Conservation (phyloP, 768 basidiomycete species). For the Hydnum rufescens region DNA sequence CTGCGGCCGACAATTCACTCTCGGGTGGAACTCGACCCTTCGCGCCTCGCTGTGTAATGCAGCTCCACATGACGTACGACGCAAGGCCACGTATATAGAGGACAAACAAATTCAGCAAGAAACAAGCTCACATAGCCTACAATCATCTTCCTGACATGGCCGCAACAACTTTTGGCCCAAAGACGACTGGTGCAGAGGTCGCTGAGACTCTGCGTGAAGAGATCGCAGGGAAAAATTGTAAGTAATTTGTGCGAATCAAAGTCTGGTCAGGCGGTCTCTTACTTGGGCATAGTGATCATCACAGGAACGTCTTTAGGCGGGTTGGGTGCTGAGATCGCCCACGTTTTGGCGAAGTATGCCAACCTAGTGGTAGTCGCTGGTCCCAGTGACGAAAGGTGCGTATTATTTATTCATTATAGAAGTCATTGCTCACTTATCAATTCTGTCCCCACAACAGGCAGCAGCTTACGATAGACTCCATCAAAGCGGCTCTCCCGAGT, state of each 20-base stretch:
- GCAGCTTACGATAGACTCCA: not conserved
- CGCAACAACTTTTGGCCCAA: not conserved
- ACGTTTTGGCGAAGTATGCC: not conserved
- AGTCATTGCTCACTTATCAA: not conserved
- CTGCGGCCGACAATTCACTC: no score
- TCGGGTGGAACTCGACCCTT: no score
- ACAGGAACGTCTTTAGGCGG: not conserved
- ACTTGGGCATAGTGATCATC: not conserved
- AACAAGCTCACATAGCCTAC: no score
- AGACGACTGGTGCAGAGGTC: not conserved
- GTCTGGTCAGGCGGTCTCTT: not conserved
- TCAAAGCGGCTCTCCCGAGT: slow-evolving; percentile 5
- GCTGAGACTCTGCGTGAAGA: not conserved
- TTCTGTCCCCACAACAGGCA: no score
- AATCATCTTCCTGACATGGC: no score
- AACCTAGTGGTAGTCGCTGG: not conserved
- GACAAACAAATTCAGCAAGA: no score
- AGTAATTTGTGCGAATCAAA: not conserved
- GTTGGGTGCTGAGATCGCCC: not conserved
- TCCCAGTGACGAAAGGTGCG: not conserved
- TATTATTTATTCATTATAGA: not conserved
- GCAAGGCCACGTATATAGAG: no score
- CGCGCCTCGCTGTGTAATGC: no score
- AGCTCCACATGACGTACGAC: no score
- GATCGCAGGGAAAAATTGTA: not conserved